These are phyloP conservation scores for Nannochloris sp. DNA, from an alignment of 139 green algal genomes.

Conservation along the genomic window DNA sequence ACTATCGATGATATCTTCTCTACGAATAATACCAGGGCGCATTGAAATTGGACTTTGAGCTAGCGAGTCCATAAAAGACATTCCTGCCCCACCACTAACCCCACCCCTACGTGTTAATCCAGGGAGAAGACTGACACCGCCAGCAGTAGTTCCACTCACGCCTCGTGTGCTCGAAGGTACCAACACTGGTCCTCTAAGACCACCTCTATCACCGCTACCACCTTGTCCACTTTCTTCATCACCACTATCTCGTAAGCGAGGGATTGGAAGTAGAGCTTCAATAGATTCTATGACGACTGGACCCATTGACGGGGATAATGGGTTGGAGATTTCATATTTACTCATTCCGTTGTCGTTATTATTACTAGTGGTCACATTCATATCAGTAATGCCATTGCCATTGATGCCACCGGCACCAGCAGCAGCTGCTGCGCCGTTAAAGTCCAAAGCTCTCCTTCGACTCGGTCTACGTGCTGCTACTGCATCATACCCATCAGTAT, in stretches of 20 bases:
- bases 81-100: background rate
- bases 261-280: conserved; percentile 23
- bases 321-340: background rate
- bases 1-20: conserved; percentile 12
- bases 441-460: background rate
- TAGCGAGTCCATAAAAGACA: background rate
- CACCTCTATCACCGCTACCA: no score
- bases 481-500: background rate
- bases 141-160: no score
- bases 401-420: background rate
- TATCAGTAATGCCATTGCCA: background rate
- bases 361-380: background rate
- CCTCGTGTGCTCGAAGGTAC: no score
- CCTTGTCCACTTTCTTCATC: background rate
- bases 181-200: no score
- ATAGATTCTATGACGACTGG: background rate
- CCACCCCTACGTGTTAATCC: background rate
- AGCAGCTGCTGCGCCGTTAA: background rate
- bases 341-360: background rate
- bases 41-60: background rate
- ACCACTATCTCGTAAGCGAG: background rate
- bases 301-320: background rate
- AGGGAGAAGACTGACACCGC: background rate
- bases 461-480: background rate
- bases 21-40: background rate